Evolutionary conservation across 1,139 yeast species (phyloP), one percentile per base, ranked within the genome.

Genomic region (Yamadazyma diospyri): DNA sequence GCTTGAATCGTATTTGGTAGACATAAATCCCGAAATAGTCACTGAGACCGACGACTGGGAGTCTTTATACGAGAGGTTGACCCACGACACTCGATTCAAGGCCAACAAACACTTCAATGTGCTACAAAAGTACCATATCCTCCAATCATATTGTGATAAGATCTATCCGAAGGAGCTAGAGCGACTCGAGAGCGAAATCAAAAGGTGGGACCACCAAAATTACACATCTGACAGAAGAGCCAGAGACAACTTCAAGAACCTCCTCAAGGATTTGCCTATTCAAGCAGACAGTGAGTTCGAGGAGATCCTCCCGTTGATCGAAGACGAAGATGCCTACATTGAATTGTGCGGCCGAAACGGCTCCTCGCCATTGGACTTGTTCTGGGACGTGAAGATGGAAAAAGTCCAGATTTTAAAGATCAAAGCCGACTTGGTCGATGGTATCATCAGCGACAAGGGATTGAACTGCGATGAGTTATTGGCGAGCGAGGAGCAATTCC

Each of bases 291-390:
- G 86, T 1, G 64, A 58, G 35, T 87, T 94, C 80, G 60, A 58
- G 35, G 79, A 78, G 16, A 51, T 85, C 5, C 64, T 75, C 23
- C 64, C 73, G 0, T 38, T 53, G 3, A 48, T 88, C 2, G 78
- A 76, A 43, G 70, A 73, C 18, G 82, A 82, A 38, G 69, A 64
- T 33, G 61, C 78, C 12, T 87, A 82, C 48, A 52, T 72, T 11
- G 77, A 72, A 15, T 47, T 87, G 26, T 70, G 88, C 39, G 95
- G 95, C 0, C 70, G 89, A 38, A 69, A 76, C 27, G 97, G 97
- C 0, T 87, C 97, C 0, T 69, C 79, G 1, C 84, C 95, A 0
- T 51, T 82, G 23, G 95, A 88, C 40, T 58, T 86, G 27, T 86
- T 84, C 48, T 75, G 87, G 77, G 96, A 89, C 53, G 52, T 73